phyloP scores from a whole-genome alignment of 768 basidiomycete genomes.

The Aureoboletus auriporus region DNA sequence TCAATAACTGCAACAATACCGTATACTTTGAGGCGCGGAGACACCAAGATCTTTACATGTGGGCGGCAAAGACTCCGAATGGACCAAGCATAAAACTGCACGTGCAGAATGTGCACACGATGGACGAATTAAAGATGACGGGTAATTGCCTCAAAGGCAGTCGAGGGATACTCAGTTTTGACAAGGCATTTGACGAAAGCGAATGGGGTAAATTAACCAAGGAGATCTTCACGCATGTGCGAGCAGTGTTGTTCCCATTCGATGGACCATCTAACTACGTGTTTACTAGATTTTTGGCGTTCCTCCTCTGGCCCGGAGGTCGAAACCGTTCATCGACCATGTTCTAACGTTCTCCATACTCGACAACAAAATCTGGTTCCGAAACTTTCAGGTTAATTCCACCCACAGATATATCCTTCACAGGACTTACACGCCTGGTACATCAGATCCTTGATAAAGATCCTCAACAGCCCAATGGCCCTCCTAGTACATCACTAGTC shows the following conservation, averaged over 20 bases:
- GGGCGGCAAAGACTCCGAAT: slow-evolving; percentile 96
- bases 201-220: slow-evolving; percentile 86
- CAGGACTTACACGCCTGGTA: background rate
- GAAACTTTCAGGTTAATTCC: slow-evolving; percentile 86
- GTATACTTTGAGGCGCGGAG: slow-evolving; percentile 96
- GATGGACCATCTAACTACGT: slow-evolving; percentile 1
- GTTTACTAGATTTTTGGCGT: slow-evolving; percentile 84
- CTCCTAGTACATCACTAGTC: slow-evolving; percentile 81
- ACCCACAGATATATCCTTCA: background rate
- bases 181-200: slow-evolving; percentile 81
- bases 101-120: slow-evolving; percentile 97
- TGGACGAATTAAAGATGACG: slow-evolving; percentile 99
- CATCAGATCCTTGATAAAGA: slow-evolving; percentile 92
- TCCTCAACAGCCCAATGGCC: slow-evolving; percentile 80
- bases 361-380: slow-evolving; percentile 98
- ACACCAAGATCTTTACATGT: slow-evolving; percentile 94
- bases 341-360: slow-evolving; percentile 94
- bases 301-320: slow-evolving; percentile 81
- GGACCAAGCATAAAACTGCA: slow-evolving; percentile 97
- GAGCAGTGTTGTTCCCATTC: slow-evolving; percentile 23
- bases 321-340: slow-evolving; percentile 98
- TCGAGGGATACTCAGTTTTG: slow-evolving; percentile 89
- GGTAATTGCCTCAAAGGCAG: slow-evolving; percentile 98
- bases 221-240: slow-evolving; percentile 90
- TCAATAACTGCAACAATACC: slow-evolving; percentile 96